Base-by-base conservation (phyloP, 2,329 filamentous ascomycete species). In the Microascus cirrosus region DNA sequence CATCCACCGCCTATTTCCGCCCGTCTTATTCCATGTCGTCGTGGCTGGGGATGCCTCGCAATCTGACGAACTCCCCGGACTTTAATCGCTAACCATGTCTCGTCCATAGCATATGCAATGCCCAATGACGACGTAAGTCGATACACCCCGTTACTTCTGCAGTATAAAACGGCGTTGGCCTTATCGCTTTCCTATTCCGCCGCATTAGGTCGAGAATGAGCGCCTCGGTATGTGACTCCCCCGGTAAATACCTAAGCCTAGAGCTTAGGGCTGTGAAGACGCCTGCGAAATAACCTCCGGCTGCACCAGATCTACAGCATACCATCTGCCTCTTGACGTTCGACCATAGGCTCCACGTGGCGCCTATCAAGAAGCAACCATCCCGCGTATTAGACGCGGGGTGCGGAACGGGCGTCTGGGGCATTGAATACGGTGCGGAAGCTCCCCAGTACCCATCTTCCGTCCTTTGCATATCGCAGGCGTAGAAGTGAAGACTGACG, bases 401-500 rank as follows among this genome's bases (percentile, higher is more conserved):
- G 22, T 68, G 66, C 1, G 68, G 68, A 1, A 70, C 67, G 0
- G 68, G 69, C 6, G 61, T 66, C 36, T 71, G 68, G 69, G 64
- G 66, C 15, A 63, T 69, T 1, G 68, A 70, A 34, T 70, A 66
- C 59, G 68, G 66, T 61, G 56, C 5, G 53, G 10, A 18, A 5
- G 28, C 7, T 22, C 20, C 4, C 22, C 20, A 11, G 22, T 24
- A 34, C 10, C 7, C 10, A 20, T 25, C 6, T 11, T 15, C 8
- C n/a, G 28, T 24, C 13, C 20, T 10, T 45, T 15, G 36, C 25
- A 35, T 36, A 32, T 8, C 28, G 8, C 28, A 32, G n/a, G n/a
- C 28, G 28, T 32, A 32, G 28, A 4, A 4, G 28, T n/a, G 15
- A 51, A 51, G 18, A 32, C 25, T 42, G 8, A 53, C 22, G 5